Percentiles rank a stretch among this genome's conserved stretches.
phyloP scores from a whole-genome alignment of 306 rosid species.

The Ammopiptanthus mongolicus region DNA sequence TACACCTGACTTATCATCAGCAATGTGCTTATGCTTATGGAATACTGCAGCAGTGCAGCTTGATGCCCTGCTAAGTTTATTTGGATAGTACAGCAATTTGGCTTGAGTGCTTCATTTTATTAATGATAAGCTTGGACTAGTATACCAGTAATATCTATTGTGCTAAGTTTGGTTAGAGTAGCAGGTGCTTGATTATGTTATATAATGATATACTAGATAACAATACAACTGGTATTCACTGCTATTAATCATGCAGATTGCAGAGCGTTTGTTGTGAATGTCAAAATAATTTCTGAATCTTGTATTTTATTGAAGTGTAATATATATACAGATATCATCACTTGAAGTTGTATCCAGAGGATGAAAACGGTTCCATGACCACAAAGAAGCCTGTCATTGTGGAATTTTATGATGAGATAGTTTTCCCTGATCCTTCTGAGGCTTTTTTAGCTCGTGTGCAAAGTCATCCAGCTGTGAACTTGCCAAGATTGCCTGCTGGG shows the following conservation, averaged over 20 bases:
- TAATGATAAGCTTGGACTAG: slow-evolving; percentile 5
- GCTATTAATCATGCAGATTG: slow-evolving; percentile 3
- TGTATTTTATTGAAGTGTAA: slow-evolving; percentile 38
- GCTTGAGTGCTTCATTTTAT: neutral
- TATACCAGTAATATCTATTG: neutral
- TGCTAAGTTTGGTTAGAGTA: neutral
- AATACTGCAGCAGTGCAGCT: neutral
- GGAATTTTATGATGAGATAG: slow-evolving; percentile 67
- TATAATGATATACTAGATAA: neutral
- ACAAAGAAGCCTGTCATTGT: slow-evolving; percentile 74
- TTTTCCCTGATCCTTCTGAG: slow-evolving; percentile 70
- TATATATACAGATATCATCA: slow-evolving; percentile 68
- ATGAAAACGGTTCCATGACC: slow-evolving; percentile 69
- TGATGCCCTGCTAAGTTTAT: neutral
- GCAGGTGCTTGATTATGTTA: slow-evolving; percentile 3
- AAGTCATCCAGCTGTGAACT: slow-evolving; percentile 46
- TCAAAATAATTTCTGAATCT: slow-evolving; percentile 29
- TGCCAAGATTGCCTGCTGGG: slow-evolving; percentile 63
- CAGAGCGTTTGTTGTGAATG: neutral
- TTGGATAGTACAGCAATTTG: slow-evolving; percentile 11
- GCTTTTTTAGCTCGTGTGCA: slow-evolving; percentile 61
- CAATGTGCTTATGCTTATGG: slow-evolving; percentile 12
- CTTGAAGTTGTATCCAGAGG: slow-evolving; percentile 80
- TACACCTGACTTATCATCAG: neutral
- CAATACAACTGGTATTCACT: neutral